These are phyloP conservation scores for carrot (Daucus carota) DNA, from an alignment of 129 eudicot species.

Conservation along the genomic window DH1_v3.0 NC_030385.2:37045501-37046000, in stretches of 20 bases:
- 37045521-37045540: not conserved
- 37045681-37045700: not conserved
- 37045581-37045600: not conserved
- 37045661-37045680: not conserved
- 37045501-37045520: not conserved
- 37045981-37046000: constrained; percentile 36
- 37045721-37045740: not conserved
- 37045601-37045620: not conserved
- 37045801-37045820: not conserved
- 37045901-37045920: constrained; percentile 28
- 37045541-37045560: not conserved
- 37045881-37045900: constrained; percentile 30
- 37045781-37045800: not conserved
- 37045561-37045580: not conserved
- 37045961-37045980: constrained; percentile 19
- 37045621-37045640: not conserved
- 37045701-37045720: not conserved
- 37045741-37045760: not conserved
- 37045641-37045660: not conserved
- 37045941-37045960: not conserved
- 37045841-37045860: constrained; percentile 21
- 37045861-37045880: constrained; percentile 41
- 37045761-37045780: not conserved
- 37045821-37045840: not conserved
- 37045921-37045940: constrained; percentile 11